phyloP scores from a whole-genome alignment of 805 yeast species.

The Barnettozyma populi region DNA sequence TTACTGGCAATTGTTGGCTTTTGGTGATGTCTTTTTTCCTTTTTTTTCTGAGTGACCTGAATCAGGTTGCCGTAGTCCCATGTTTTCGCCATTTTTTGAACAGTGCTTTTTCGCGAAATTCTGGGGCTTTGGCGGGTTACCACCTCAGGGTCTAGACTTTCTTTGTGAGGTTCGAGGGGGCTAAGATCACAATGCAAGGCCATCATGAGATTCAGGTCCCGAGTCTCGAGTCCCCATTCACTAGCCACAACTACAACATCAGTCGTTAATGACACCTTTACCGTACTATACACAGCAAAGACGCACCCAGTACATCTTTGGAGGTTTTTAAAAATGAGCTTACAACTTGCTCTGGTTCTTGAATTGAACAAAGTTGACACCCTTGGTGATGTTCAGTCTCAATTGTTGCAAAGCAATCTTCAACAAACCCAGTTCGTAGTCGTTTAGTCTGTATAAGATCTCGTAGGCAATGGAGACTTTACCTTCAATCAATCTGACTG shows the following conservation, averaged over 20 bases:
- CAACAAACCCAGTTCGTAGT: constrained; percentile 51
- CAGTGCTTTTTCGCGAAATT: background rate
- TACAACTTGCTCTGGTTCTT: constrained; percentile 22
- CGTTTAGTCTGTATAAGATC: constrained; percentile 43
- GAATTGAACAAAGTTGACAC: constrained; percentile 40
- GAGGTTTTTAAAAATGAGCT: background rate
- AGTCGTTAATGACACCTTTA: background rate
- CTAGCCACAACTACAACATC: background rate
- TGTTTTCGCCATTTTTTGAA: background rate
- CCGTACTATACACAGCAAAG: background rate
- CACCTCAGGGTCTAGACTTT: background rate
- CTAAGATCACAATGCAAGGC: too few relatives aligned
- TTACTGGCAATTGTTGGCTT: background rate
- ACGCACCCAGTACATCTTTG: background rate
- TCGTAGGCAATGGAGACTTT: constrained; percentile 49
- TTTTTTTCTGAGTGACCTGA: constrained; percentile 5
- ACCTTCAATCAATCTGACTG: constrained; percentile 55
- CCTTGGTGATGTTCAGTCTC: constrained; percentile 52
- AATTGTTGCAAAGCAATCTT: constrained; percentile 50
- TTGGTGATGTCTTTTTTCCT: background rate
- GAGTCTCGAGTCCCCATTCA: background rate
- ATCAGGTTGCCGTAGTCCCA: background rate
- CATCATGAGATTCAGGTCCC: background rate
- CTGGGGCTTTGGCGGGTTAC: background rate
- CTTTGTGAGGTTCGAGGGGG: background rate